A percentile compares a stretch with the other conserved stretches of the same genome.
Evolutionary conservation across 1,284 basidiomycete species (phyloP).

Genomic region (Irpex rosettiformis): DNA sequence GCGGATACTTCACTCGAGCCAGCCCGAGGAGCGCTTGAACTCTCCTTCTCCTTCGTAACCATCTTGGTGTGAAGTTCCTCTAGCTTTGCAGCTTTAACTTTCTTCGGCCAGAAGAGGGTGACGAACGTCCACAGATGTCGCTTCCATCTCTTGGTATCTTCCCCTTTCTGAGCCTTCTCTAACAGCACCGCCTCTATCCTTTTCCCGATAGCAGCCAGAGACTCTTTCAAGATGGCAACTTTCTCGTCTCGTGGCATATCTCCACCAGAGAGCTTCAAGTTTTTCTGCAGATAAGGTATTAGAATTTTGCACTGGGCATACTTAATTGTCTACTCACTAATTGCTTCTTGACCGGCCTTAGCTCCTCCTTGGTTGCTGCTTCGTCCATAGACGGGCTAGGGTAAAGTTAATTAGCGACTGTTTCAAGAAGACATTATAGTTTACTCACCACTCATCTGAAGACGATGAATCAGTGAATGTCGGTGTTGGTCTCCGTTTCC

Average conservation of each 20-base stretch:
- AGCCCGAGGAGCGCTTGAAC: constrained; percentile 22
- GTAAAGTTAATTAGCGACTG: not conserved
- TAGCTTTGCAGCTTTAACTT: constrained; percentile 87
- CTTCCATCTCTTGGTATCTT: constrained; percentile 83
- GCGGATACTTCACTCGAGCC: constrained; percentile 26
- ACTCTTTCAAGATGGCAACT: constrained; percentile 93
- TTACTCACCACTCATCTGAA: constrained; percentile 79
- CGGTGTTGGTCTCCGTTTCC: constrained; percentile 85
- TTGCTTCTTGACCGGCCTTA: constrained; percentile 96
- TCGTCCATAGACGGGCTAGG: constrained; percentile 95
- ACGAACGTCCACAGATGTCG: constrained; percentile 98
- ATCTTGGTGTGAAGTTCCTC: constrained; percentile 94
- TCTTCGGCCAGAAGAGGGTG: constrained; percentile 96
- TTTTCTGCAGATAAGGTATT: constrained; percentile 58
- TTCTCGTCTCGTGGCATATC: constrained; percentile 93
- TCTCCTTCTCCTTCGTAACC: constrained; percentile 68
- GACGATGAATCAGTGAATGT: constrained; percentile 90
- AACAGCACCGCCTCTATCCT: constrained; percentile 87
- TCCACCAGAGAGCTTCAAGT: constrained; percentile 89
- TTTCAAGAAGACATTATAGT: constrained; percentile 3
- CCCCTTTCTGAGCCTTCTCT: constrained; percentile 71
- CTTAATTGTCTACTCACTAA: constrained; percentile 53
- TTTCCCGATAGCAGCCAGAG: constrained; percentile 89
- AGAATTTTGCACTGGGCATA: no score
- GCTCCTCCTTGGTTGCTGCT: constrained; percentile 88